Evolutionary conservation across 306 rosid genomes (phyloP).

Genomic region (Glycine tomentella): DNA sequence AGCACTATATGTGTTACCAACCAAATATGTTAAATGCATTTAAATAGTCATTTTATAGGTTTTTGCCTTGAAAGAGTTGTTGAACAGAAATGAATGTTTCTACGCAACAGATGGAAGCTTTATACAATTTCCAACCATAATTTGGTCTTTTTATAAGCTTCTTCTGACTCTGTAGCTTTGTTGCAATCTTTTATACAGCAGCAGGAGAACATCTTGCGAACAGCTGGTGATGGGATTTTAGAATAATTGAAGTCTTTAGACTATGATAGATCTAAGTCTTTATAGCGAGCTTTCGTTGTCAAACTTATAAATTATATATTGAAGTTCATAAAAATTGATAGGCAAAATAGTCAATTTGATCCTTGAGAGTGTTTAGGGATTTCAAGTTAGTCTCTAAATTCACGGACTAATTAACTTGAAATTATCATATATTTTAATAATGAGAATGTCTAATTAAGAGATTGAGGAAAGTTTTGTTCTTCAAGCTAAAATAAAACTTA

Average conservation of each 20-base stretch:
- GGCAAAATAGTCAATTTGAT: no score
- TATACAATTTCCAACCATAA: slow-evolving; percentile 1
- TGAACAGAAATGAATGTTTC: neutral
- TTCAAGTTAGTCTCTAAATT: no score
- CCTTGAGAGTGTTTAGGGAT: no score
- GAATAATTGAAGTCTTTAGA: neutral
- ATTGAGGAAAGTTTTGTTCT: no score
- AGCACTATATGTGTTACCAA: neutral
- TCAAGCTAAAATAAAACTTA: no score
- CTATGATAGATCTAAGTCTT: neutral
- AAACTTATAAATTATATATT: neutral
- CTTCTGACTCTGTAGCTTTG: neutral
- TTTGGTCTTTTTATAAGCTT: neutral
- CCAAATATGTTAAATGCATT: neutral
- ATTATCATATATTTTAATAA: no score
- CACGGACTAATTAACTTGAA: no score
- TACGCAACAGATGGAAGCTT: neutral
- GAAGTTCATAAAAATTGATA: neutral
- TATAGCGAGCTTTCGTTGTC: neutral
- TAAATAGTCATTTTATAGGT: neutral
- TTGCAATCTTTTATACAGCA: neutral
- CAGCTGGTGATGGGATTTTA: neutral
- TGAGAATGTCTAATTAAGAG: no score
- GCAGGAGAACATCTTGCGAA: neutral
- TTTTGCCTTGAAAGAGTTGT: neutral